Percentiles rank a stretch among this genome's conserved stretches.
Evolutionary conservation across 2,329 filamentous ascomycete species (phyloP).

Genomic region (Botrytis galanthina): DNA sequence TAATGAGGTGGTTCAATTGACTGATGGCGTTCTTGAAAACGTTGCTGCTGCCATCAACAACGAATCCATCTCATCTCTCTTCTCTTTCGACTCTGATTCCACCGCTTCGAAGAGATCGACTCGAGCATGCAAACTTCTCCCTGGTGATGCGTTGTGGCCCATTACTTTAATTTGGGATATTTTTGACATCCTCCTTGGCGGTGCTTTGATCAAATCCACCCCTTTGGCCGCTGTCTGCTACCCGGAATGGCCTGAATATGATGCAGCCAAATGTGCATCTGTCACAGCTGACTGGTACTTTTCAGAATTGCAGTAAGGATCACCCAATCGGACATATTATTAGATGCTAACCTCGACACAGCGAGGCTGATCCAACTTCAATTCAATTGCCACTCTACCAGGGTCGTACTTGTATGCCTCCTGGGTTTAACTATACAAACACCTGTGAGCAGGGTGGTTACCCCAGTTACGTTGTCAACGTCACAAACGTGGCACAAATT

Average conservation of each 20-base stretch:
- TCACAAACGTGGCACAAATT: slow-evolving; percentile 26
- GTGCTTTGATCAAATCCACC: slow-evolving; percentile 44
- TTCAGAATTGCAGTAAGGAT: slow-evolving; percentile 41
- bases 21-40: slow-evolving; percentile 26
- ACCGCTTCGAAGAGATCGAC: not conserved
- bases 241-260: slow-evolving; percentile 34
- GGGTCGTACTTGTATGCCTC: slow-evolving; percentile 41
- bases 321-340: not conserved
- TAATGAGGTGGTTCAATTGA: slow-evolving; percentile 27
- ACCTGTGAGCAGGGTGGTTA: slow-evolving; percentile 28
- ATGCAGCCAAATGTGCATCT: slow-evolving; percentile 38
- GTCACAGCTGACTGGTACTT: slow-evolving; percentile 37
- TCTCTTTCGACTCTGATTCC: slow-evolving; percentile 20
- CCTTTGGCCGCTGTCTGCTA: slow-evolving; percentile 48
- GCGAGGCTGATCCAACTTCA: slow-evolving; percentile 43
- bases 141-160: slow-evolving; percentile 46
- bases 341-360: slow-evolving; percentile 36
- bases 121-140: slow-evolving; percentile 30
- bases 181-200: slow-evolving; percentile 46
- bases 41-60: slow-evolving; percentile 23
- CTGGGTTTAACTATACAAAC: slow-evolving; percentile 7
- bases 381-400: slow-evolving; percentile 49
- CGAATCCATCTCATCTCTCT: slow-evolving; percentile 17
- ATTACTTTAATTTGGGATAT: slow-evolving; percentile 44
- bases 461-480: slow-evolving; percentile 32